Evolutionary conservation across 495 filamentous ascomycete species (phyloP).

Genomic region (Zalerion maritima): DNA sequence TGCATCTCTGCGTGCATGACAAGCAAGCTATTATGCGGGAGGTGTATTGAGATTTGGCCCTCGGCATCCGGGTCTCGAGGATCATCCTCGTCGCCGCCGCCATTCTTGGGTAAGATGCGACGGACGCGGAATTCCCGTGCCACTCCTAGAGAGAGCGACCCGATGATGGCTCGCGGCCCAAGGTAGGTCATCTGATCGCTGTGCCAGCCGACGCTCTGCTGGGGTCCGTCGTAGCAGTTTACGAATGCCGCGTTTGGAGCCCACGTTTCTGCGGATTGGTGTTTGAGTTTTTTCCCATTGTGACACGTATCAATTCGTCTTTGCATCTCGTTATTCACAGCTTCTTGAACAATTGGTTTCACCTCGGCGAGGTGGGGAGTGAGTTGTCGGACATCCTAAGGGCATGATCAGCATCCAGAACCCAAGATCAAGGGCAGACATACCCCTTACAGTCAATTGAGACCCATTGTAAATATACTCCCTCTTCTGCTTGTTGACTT

Average conservation of each 20-base stretch:
- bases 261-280: constrained; percentile 63
- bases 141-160: constrained; percentile 79
- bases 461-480: constrained; percentile 79
- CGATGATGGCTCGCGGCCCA: constrained; percentile 76
- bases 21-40: constrained; percentile 85
- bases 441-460: constrained; percentile 35
- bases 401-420: constrained; percentile 3
- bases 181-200: constrained; percentile 87
- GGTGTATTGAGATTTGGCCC: constrained; percentile 79
- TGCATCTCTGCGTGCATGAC: constrained; percentile 93
- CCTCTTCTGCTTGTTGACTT: constrained; percentile 47
- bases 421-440: neutral
- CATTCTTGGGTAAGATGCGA: constrained; percentile 46
- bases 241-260: constrained; percentile 80
- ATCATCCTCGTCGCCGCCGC: constrained; percentile 17
- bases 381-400: constrained; percentile 54
- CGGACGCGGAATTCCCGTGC: constrained; percentile 82
- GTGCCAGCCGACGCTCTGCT: constrained; percentile 80
- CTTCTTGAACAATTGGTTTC: constrained; percentile 46
- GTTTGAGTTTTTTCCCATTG: constrained; percentile 54
- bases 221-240: constrained; percentile 74
- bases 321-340: constrained; percentile 61
- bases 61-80: constrained; percentile 37
- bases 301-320: constrained; percentile 48
- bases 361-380: constrained; percentile 56